Conservation (phyloP, 2,329 filamentous ascomycete species). For the Epichloe brachyelytri region DNA sequence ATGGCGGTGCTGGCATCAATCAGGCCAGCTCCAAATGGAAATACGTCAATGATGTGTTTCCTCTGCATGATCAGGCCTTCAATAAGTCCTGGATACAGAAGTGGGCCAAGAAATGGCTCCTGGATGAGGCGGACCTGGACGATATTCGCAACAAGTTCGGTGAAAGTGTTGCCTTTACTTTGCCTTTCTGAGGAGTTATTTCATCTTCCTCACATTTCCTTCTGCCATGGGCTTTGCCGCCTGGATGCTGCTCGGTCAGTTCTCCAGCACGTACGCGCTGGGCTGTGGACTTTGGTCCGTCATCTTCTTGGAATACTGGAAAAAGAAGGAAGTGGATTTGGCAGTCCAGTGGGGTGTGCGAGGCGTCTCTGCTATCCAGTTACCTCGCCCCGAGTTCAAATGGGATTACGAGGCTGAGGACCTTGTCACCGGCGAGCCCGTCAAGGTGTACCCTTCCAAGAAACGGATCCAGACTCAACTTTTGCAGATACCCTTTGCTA, state of each 20-base stretch:
- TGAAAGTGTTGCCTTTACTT: constrained; percentile 86
- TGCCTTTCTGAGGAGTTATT: constrained; percentile 85
- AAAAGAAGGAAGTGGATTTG: constrained; percentile 79
- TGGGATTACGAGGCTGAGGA: constrained; percentile 69
- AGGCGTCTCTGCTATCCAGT: constrained; percentile 70
- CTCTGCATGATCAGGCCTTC: constrained; percentile 63
- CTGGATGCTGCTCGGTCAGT: constrained; percentile 75
- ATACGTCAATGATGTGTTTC: constrained; percentile 60
- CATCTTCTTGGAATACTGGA: constrained; percentile 91
- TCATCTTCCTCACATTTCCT: constrained; percentile 71
- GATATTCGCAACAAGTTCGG: constrained; percentile 66
- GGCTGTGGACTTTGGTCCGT: constrained; percentile 77
- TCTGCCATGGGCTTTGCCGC: constrained; percentile 63
- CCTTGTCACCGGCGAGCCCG: constrained; percentile 65
- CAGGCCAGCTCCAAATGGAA: constrained; percentile 58
- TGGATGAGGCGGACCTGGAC: constrained; percentile 55
- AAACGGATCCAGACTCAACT: constrained; percentile 68
- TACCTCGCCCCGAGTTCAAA: constrained; percentile 62
- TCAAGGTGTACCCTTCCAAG: constrained; percentile 61
- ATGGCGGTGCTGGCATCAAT: constrained; percentile 69
- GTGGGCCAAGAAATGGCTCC: constrained; percentile 58
- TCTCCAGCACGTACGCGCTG: constrained; percentile 69
- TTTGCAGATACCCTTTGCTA: constrained; percentile 72
- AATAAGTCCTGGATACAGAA: constrained; percentile 65
- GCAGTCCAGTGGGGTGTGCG: constrained; percentile 81